Base-by-base conservation (phyloP, 1,139 yeast species). In the Hanseniaspora uvarum region DNA sequence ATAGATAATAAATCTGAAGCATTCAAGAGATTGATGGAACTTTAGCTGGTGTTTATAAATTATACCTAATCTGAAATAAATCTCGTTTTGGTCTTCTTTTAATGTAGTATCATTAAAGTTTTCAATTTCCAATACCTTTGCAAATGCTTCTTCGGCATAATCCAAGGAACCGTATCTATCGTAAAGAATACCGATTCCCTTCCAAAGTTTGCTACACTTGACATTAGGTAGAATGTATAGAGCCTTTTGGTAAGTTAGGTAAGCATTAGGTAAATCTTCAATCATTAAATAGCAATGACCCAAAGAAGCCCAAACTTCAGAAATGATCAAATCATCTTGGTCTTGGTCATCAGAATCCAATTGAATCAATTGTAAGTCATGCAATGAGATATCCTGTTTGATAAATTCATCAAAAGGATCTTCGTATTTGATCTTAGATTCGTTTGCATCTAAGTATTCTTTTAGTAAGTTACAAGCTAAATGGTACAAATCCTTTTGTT, bases 131-230 rank as follows among this genome's bases (percentile, higher is more conserved):
- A 92, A 74, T 14, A 92, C 98, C 62, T 95, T 81, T 38, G 94
- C 94, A 71, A 92, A 92, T 4, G 98, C 97, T 68, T 92, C 98
- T 68, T 92, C 97, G 4, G 98, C 98, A 63, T 89, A 92, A 68
- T 89, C 97, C 61, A 89, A 73, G 8, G 95, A 86, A 16, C 97
- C 98, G 67, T 92, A 92, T 53, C 98, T 76, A 68, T 92, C 98
- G 68, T 92, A 92, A 58, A 92, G 74, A 58, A 92, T 92, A 40
- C 98, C 98, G 61, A 92, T 92, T 0, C 98, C 98, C 68, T 92
- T 96, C 97, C 98, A 92, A 61, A 89, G 77, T 67, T 88, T 88
- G 54, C 98, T 97, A 51, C 89, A 96, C 62, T 88, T 87, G 51
- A 96, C 95, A 65, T 92, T 89, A 59, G 86, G 88, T 66, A 89